Evolutionary conservation across 352 stramenopile species (phyloP).

Genomic region (Elongisporangium undulatum): DNA sequence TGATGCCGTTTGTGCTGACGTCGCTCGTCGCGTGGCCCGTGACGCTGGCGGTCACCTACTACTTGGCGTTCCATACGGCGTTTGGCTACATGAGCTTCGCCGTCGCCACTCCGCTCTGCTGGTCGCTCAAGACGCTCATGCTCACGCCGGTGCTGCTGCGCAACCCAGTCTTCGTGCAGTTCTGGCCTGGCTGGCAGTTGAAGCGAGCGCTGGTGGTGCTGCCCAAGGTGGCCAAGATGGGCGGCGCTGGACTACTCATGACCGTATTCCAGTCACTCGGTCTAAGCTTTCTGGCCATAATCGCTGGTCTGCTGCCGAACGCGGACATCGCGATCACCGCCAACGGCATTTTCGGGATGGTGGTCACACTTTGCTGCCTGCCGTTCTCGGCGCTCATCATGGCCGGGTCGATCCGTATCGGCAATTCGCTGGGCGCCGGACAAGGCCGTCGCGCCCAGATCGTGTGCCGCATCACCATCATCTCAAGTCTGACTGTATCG

Average conservation of each 20-base stretch:
- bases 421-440: constrained; percentile 13
- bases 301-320: constrained; percentile 15
- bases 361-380: constrained; percentile 24
- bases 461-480: not conserved
- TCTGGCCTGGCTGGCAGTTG: constrained; percentile 27
- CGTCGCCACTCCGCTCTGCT: constrained; percentile 10
- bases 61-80: constrained; percentile 21
- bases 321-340: constrained; percentile 13
- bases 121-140: constrained; percentile 8
- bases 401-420: constrained; percentile 12
- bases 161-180: constrained; percentile 14
- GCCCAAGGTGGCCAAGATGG: constrained; percentile 1
- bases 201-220: constrained; percentile 5
- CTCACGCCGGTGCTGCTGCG: constrained; percentile 10
- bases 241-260: constrained; percentile 4
- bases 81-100: constrained; percentile 29
- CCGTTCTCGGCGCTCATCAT: constrained; percentile 9
- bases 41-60: constrained; percentile 15
- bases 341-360: constrained; percentile 14
- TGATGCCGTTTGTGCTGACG: constrained; percentile 13
- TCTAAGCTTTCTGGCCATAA: constrained; percentile 4
- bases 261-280: not conserved
- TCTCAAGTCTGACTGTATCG: not conserved
- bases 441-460: constrained; percentile 6
- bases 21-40: constrained; percentile 11